Evolutionary conservation across 2,329 filamentous ascomycete species (phyloP).

Genomic region (Davidsoniella neocaledoniae): DNA sequence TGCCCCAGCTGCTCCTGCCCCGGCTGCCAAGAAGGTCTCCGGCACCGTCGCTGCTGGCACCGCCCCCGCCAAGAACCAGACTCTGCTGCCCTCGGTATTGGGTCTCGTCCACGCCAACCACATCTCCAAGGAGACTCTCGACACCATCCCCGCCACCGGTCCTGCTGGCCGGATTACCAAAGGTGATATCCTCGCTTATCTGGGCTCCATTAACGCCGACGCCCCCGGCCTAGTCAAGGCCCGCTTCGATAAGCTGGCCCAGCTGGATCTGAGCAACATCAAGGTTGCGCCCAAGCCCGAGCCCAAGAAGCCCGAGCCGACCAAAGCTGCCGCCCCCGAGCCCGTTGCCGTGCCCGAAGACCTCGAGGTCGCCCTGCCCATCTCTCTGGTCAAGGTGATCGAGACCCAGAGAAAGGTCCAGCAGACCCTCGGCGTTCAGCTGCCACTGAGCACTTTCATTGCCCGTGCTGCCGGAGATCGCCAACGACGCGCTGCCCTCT

Average conservation of each 20-base stretch:
- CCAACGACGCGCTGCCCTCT: constrained; percentile 72
- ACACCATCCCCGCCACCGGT: constrained; percentile 73
- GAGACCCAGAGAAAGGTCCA: constrained; percentile 69
- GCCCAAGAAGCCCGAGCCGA: constrained; percentile 21
- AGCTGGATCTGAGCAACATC: constrained; percentile 91
- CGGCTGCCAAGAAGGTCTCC: constrained; percentile 17
- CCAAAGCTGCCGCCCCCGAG: constrained; percentile 23
- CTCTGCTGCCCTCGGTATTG: constrained; percentile 65
- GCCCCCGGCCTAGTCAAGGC: constrained; percentile 56
- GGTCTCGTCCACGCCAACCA: constrained; percentile 67
- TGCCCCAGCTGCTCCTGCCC: constrained; percentile 9
- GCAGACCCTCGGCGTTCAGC: constrained; percentile 56
- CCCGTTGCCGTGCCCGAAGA: constrained; percentile 26
- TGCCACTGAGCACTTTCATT: constrained; percentile 78
- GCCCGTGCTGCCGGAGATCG: constrained; percentile 67
- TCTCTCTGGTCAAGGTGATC: constrained; percentile 64
- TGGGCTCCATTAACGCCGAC: constrained; percentile 58
- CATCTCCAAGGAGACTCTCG: constrained; percentile 55
- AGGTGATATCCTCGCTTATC: constrained; percentile 81
- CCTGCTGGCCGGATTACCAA: constrained; percentile 81
- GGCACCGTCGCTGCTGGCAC: constrained; percentile 20
- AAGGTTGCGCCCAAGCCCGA: constrained; percentile 49
- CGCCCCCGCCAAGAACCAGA: constrained; percentile 28
- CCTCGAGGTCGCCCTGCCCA: constrained; percentile 49
- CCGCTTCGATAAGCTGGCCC: constrained; percentile 56